Conservation (phyloP, 352 stramenopile species). For the Paralagenidium karlingii region DNA sequence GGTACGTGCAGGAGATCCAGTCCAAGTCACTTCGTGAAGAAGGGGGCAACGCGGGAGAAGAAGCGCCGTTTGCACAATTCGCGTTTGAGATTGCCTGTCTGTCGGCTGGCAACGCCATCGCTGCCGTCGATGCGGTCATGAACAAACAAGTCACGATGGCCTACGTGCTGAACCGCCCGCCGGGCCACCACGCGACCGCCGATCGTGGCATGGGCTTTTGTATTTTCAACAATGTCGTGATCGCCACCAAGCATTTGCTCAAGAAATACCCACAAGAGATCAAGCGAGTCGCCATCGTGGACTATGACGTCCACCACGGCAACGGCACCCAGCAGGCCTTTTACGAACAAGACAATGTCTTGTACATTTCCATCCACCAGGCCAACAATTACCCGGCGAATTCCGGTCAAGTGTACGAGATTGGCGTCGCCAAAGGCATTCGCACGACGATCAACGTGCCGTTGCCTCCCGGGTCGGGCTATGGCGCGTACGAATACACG, state of each 20-base stretch:
- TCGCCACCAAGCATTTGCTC: constrained; percentile 35
- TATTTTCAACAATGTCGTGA: constrained; percentile 58
- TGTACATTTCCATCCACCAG: constrained; percentile 75
- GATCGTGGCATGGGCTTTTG: constrained; percentile 60
- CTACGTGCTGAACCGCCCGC: constrained; percentile 55
- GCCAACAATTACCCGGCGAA: constrained; percentile 70
- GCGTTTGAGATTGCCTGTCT: constrained; percentile 62
- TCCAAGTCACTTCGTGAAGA: constrained; percentile 31
- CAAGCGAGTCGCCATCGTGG: constrained; percentile 87
- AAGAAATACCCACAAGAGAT: constrained; percentile 49
- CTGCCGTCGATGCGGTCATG: constrained; percentile 45
- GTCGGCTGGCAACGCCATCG: constrained; percentile 50
- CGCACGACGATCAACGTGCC: constrained; percentile 78
- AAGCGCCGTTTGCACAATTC: constrained; percentile 57
- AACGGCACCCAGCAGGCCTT: constrained; percentile 93
- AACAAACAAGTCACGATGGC: constrained; percentile 17
- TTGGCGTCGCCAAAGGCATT: constrained; percentile 18
- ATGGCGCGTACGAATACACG: constrained; percentile 52
- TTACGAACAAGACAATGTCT: constrained; percentile 48
- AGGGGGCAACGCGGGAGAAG: constrained; percentile 56
- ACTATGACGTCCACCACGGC: constrained; percentile 94
- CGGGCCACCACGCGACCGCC: constrained; percentile 50
- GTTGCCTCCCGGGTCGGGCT: constrained; percentile 62
- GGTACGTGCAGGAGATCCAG: constrained; percentile 41
- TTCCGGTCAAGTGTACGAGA: constrained; percentile 27